Conservation (phyloP, 768 basidiomycete genomes). For the Pleurotus tuber-regium region DNA sequence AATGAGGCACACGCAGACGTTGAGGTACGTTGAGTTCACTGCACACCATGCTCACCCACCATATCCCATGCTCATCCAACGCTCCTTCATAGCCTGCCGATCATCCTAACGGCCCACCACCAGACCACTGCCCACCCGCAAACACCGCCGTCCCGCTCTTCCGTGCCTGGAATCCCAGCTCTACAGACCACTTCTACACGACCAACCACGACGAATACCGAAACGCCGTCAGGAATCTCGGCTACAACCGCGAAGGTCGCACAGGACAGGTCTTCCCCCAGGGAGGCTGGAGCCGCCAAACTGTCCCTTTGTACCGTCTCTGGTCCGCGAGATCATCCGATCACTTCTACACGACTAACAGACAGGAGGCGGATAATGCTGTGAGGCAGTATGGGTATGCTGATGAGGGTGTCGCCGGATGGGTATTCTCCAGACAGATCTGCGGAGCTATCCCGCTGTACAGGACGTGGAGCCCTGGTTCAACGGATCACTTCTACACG, state of each 20-base stretch:
- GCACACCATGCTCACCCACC: background rate
- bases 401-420: background rate
- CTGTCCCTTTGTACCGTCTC: conserved; percentile 1
- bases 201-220: background rate
- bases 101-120: background rate
- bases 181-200: conserved; percentile 2
- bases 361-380: background rate
- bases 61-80: background rate
- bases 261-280: background rate
- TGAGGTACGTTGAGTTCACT: background rate
- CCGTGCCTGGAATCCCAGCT: conserved; percentile 1
- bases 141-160: background rate
- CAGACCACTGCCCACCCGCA: background rate
- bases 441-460: background rate
- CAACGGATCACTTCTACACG: background rate
- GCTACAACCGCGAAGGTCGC: background rate
- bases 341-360: conserved; percentile 4
- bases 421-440: background rate
- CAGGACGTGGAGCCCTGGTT: background rate
- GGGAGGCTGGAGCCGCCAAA: background rate
- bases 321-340: background rate
- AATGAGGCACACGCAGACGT: background rate
- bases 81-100: background rate
- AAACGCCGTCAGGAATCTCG: background rate
- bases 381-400: background rate